Evolutionary conservation across 163 green algal species (phyloP).

Genomic region (Scenedesmus sp.): DNA sequence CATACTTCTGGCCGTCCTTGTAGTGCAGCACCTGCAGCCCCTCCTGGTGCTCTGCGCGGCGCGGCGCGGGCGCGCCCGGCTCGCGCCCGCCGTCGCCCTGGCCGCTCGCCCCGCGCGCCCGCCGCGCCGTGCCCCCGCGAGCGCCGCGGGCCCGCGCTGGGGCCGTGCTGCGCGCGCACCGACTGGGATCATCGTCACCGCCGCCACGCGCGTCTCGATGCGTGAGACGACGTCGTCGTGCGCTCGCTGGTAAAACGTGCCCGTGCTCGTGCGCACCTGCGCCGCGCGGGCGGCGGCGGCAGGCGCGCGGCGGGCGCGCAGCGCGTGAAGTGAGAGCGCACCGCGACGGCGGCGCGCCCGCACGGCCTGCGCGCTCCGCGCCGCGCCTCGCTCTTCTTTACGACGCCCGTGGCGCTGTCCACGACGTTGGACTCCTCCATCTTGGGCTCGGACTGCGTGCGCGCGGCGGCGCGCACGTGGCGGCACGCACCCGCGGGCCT

Average conservation of each 20-base stretch:
- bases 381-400: constrained; percentile 48
- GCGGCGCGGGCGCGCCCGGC: too few species aligned
- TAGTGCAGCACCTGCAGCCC: constrained; percentile 85
- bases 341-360: too few species aligned
- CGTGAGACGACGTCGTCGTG: constrained; percentile 59
- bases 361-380: too few species aligned
- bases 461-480: too few species aligned
- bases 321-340: too few species aligned
- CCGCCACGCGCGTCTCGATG: constrained; percentile 73
- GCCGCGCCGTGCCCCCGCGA: too few species aligned
- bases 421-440: constrained; percentile 64
- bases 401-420: constrained; percentile 60
- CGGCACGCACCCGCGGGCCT: too few species aligned
- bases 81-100: too few species aligned
- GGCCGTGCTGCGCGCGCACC: constrained; percentile 43
- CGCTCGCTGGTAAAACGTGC: constrained; percentile 56
- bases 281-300: too few species aligned
- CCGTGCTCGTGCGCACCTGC: constrained; percentile 45
- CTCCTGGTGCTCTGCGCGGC: constrained; percentile 75
- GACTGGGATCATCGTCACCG: constrained; percentile 72
- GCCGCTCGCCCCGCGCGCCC: too few species aligned
- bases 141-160: too few species aligned
- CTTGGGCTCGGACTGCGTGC: constrained; percentile 1
- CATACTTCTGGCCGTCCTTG: constrained; percentile 83
- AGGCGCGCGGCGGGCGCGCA: too few species aligned